phyloP scores from a whole-genome alignment of 441 rosid species.

The Brassica hybrid region DNA sequence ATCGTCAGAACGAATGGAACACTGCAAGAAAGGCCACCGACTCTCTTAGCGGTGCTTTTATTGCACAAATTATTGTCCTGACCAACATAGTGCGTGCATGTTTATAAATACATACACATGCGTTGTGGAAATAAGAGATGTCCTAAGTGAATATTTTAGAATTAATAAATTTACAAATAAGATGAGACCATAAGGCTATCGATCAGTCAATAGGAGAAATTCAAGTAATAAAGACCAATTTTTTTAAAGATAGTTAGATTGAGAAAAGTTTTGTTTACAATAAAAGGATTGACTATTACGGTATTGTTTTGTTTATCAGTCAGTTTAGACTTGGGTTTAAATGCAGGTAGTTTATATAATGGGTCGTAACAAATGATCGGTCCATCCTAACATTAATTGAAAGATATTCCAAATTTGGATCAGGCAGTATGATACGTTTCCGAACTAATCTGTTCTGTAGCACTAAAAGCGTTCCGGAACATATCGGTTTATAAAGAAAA shows the following conservation, averaged over 20 bases:
- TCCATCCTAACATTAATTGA: too few relatives aligned
- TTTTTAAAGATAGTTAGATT: neutral
- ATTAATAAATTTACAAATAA: neutral
- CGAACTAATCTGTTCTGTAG: too few relatives aligned
- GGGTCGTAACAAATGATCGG: too few relatives aligned
- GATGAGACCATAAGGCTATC: neutral
- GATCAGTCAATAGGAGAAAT: neutral
- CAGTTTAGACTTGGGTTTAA: too few relatives aligned
- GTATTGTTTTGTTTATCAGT: neutral
- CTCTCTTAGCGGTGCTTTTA: conserved; percentile 38
- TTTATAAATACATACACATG: conserved; percentile 36
- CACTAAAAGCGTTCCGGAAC: too few relatives aligned
- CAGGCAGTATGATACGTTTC: too few relatives aligned
- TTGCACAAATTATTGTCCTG: conserved; percentile 32
- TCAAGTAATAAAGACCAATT: neutral
- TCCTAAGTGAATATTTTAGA: neutral
- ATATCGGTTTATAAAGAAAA: too few relatives aligned
- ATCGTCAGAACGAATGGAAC: conserved; percentile 25
- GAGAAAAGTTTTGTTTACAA: neutral
- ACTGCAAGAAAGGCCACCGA: conserved; percentile 37
- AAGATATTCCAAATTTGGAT: too few relatives aligned
- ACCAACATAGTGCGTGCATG: conserved; percentile 32
- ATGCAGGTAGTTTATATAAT: too few relatives aligned
- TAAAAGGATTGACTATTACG: neutral
- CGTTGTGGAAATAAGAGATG: neutral